Conservation (phyloP, 768 basidiomycete genomes). For the Auricularia sp. region DNA sequence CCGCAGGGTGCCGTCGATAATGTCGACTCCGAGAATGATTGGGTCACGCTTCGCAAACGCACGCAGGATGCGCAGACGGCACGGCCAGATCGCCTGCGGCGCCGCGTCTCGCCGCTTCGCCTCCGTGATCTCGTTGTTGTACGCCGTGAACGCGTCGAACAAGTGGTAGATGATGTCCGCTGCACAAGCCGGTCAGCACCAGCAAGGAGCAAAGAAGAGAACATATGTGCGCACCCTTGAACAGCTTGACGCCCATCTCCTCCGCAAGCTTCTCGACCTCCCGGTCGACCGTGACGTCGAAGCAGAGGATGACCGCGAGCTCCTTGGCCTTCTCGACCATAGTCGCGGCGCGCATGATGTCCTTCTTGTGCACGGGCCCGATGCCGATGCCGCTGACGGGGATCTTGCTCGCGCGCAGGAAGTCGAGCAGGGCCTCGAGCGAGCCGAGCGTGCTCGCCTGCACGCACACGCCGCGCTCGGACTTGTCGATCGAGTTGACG, state of each 20-base stretch:
- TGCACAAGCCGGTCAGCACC: constrained; percentile 81
- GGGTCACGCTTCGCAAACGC: constrained; percentile 95
- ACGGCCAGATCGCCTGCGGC: constrained; percentile 94
- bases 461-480: constrained; percentile 93
- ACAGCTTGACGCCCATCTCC: constrained; percentile 87
- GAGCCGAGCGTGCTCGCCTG: constrained; percentile 97
- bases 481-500: constrained; percentile 84
- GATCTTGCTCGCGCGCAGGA: constrained; percentile 90
- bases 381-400: constrained; percentile 97
- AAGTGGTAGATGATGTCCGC: constrained; percentile 43
- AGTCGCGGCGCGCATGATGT: constrained; percentile 82
- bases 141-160: constrained; percentile 38
- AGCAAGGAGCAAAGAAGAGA: constrained; percentile 87
- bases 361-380: constrained; percentile 92
- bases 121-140: constrained; percentile 33
- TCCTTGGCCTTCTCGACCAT: constrained; percentile 97
- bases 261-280: constrained; percentile 88
- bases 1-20: constrained; percentile 83
- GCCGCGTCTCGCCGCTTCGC: constrained; percentile 89
- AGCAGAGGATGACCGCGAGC: constrained; percentile 89
- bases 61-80: constrained; percentile 85
- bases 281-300: constrained; percentile 90
- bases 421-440: constrained; percentile 90
- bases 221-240: constrained; percentile 71
- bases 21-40: constrained; percentile 93